These are phyloP conservation scores for Marasmius sp. DNA, from an alignment of 1,284 basidiomycete genomes.

Conservation along the genomic window DNA sequence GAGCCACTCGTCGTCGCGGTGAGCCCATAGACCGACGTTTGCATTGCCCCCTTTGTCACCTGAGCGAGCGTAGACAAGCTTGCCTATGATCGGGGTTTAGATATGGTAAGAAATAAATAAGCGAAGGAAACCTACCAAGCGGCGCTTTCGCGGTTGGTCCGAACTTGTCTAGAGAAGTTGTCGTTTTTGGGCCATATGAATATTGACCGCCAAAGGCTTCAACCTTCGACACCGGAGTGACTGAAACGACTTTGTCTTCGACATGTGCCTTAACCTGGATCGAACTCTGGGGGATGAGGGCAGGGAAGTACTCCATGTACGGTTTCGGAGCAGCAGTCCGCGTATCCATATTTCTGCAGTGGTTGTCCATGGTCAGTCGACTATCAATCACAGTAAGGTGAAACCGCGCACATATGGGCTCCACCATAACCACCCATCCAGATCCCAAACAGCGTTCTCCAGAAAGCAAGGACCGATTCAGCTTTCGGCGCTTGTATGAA, in stretches of 20 bases:
- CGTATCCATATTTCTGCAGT: constrained; percentile 8
- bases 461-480: constrained; percentile 4
- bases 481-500: constrained; percentile 10
- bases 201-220: constrained; percentile 5
- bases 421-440: background rate
- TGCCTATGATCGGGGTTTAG: constrained; percentile 3
- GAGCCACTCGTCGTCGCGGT: constrained; percentile 12
- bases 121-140: constrained; percentile 5
- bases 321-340: constrained; percentile 8
- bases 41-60: constrained; percentile 23
- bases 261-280: constrained; percentile 5
- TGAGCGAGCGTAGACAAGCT: constrained; percentile 19
- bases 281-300: constrained; percentile 4
- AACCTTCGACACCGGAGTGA: constrained; percentile 11
- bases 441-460: constrained; percentile 6
- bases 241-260: constrained; percentile 5
- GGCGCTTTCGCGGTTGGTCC: constrained; percentile 18
- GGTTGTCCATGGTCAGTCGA: background rate
- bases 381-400: background rate
- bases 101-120: background rate
- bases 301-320: constrained; percentile 10
- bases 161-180: constrained; percentile 2
- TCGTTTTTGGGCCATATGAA: constrained; percentile 8
- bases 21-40: constrained; percentile 22
- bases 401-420: background rate